phyloP scores from a whole-genome alignment of 2,329 filamentous ascomycete genomes.

The Fusarium sororula region DNA sequence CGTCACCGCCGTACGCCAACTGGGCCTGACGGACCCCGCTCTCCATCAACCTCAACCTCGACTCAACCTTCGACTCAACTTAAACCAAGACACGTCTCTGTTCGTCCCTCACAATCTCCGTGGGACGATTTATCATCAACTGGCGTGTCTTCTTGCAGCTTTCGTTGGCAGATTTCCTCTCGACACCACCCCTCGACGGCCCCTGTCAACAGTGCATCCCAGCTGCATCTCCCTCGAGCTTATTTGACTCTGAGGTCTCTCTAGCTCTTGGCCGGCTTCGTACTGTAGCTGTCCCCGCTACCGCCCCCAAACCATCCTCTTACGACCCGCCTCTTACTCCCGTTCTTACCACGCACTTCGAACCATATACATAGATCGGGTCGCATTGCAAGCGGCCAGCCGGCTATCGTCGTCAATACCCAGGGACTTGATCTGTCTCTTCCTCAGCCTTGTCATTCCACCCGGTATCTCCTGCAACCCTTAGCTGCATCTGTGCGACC shows the following conservation, averaged over 20 bases:
- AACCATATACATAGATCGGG: constrained; percentile 37
- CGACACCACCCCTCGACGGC: background rate
- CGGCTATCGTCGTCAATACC: constrained; percentile 24
- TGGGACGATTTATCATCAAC: background rate
- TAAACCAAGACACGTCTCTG: constrained; percentile 16
- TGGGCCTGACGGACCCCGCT: constrained; percentile 40
- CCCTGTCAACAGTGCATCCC: constrained; percentile 25
- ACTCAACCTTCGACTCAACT: constrained; percentile 25
- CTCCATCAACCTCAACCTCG: constrained; percentile 20
- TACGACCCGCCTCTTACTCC: constrained; percentile 33
- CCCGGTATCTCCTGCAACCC: constrained; percentile 10
- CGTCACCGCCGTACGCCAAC: constrained; percentile 41
- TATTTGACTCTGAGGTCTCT: constrained; percentile 13
- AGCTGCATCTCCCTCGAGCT: constrained; percentile 23
- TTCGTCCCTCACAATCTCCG: constrained; percentile 18
- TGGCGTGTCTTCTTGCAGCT: background rate
- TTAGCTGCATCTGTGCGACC: constrained; percentile 28
- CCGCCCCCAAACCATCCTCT: constrained; percentile 39
- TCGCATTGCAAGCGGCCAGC: constrained; percentile 47
- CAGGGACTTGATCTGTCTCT: constrained; percentile 18
- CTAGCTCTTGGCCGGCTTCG: constrained; percentile 17
- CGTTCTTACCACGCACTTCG: constrained; percentile 26
- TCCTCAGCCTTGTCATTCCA: constrained; percentile 8
- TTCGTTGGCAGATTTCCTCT: background rate
- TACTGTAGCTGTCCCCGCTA: constrained; percentile 19